phyloP scores from a whole-genome alignment of 768 basidiomycete genomes.

The Terana coerulea region DNA sequence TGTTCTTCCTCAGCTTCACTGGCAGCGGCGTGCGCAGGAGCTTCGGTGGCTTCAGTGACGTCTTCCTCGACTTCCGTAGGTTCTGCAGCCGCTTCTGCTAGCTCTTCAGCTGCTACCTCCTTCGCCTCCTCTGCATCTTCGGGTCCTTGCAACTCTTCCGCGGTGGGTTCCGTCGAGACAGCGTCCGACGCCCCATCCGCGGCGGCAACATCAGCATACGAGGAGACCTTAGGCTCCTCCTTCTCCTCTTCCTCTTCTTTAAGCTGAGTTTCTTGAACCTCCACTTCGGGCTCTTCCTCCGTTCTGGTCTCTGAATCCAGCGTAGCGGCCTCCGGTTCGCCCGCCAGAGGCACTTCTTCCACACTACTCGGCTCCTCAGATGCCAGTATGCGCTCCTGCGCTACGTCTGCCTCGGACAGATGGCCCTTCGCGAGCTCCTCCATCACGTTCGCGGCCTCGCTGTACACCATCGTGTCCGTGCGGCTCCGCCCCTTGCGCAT shows the following conservation, averaged over 20 bases:
- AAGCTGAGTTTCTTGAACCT: neutral
- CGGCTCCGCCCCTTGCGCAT: conserved; percentile 10
- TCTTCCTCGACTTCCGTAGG: neutral
- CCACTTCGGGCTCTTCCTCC: neutral
- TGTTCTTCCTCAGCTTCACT: neutral
- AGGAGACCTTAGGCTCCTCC: neutral
- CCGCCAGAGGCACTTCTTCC: neutral
- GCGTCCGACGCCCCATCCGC: neutral
- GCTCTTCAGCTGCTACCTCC: neutral
- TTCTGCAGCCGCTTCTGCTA: neutral
- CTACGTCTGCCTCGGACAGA: conserved; percentile 4
- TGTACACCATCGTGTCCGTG: conserved; percentile 68
- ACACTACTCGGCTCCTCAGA: neutral
- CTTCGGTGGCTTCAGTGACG: conserved; percentile 1
- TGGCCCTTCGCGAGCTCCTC: conserved; percentile 35
- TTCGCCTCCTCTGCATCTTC: neutral
- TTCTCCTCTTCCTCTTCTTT: neutral
- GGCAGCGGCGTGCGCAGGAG: neutral
- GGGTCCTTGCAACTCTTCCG: neutral
- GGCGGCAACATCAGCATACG: neutral
- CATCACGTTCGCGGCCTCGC: conserved; percentile 35
- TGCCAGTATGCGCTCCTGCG: conserved; percentile 8
- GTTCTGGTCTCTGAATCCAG: neutral
- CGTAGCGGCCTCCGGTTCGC: neutral
- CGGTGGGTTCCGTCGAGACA: neutral